Evolutionary conservation across 805 yeast species (phyloP).

Genomic region (Myxozyma geophila): DNA sequence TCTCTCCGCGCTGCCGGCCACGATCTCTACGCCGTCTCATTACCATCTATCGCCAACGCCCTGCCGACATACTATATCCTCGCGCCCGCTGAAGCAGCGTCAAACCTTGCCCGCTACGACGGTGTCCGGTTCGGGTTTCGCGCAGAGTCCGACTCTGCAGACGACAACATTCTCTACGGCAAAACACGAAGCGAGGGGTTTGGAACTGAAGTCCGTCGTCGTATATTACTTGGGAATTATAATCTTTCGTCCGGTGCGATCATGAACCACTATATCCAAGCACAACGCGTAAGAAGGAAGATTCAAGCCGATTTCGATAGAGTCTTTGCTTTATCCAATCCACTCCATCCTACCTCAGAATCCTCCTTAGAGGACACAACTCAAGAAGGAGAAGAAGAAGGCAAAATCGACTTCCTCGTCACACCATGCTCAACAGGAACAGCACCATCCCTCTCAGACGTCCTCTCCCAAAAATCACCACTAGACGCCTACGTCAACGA

Average conservation of each 20-base stretch:
- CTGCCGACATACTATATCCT: slow-evolving; percentile 84
- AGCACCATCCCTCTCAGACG: slow-evolving; percentile 61
- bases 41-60: slow-evolving; percentile 69
- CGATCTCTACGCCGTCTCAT: slow-evolving; percentile 63
- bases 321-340: slow-evolving; percentile 60
- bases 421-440: slow-evolving; percentile 69
- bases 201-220: slow-evolving; percentile 80
- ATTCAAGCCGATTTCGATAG: slow-evolving; percentile 68
- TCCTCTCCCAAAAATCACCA: slow-evolving; percentile 44
- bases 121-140: slow-evolving; percentile 83
- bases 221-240: slow-evolving; percentile 85
- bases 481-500: slow-evolving; percentile 77
- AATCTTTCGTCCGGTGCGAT: slow-evolving; percentile 77
- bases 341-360: slow-evolving; percentile 40
- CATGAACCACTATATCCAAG: slow-evolving; percentile 74
- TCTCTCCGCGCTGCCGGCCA: slow-evolving; percentile 55
- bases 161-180: slow-evolving; percentile 51
- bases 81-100: slow-evolving; percentile 92
- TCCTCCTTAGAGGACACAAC: slow-evolving; percentile 5
- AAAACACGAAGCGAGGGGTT: slow-evolving; percentile 68
- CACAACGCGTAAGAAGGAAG: slow-evolving; percentile 65
- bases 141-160: slow-evolving; percentile 42
- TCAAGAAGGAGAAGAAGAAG: slow-evolving; percentile 30
- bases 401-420: slow-evolving; percentile 69
- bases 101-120: slow-evolving; percentile 87